Evolutionary conservation across 1,284 basidiomycete species (phyloP).

Genomic region (Quambalaria eucalypti): DNA sequence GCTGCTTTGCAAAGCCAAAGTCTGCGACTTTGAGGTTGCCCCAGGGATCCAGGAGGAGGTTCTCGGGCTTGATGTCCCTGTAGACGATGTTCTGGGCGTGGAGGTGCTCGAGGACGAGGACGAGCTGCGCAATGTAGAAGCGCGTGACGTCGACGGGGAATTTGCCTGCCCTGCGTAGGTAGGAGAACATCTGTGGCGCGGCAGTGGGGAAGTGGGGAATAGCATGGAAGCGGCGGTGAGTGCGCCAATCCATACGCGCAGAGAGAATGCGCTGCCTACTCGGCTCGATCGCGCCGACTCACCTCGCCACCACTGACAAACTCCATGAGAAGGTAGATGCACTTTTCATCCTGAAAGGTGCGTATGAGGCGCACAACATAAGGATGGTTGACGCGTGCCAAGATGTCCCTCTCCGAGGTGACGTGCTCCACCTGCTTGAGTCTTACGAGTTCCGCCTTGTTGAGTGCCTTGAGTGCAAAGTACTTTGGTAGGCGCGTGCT

Average conservation of each 20-base stretch:
- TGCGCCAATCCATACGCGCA: no score
- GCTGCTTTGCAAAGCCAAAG: constrained; percentile 53
- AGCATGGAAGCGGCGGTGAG: no score
- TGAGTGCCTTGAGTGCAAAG: constrained; percentile 54
- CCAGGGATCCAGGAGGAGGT: constrained; percentile 50
- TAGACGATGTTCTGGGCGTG: constrained; percentile 49
- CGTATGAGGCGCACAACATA: constrained; percentile 35
- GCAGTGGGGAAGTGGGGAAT: not conserved
- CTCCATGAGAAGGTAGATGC: constrained; percentile 54
- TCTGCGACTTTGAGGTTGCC: constrained; percentile 50
- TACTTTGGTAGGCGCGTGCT: constrained; percentile 15
- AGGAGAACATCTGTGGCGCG: constrained; percentile 49
- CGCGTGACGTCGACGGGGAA: constrained; percentile 53
- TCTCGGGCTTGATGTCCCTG: constrained; percentile 53
- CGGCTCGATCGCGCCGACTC: not conserved
- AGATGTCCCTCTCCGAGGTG: constrained; percentile 53
- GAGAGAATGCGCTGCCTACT: no score
- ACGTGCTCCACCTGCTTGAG: constrained; percentile 56
- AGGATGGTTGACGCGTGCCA: constrained; percentile 39
- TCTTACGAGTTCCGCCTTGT: constrained; percentile 53
- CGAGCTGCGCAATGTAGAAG: constrained; percentile 53
- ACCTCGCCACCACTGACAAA: constrained; percentile 53
- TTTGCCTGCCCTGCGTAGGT: constrained; percentile 47
- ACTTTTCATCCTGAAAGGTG: constrained; percentile 50
- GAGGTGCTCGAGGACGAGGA: constrained; percentile 50